A percentile compares a stretch with the other conserved stretches of the same genome.
Conservation (phyloP, 2,329 filamentous ascomycete species). For the Alternaria triticina region DNA sequence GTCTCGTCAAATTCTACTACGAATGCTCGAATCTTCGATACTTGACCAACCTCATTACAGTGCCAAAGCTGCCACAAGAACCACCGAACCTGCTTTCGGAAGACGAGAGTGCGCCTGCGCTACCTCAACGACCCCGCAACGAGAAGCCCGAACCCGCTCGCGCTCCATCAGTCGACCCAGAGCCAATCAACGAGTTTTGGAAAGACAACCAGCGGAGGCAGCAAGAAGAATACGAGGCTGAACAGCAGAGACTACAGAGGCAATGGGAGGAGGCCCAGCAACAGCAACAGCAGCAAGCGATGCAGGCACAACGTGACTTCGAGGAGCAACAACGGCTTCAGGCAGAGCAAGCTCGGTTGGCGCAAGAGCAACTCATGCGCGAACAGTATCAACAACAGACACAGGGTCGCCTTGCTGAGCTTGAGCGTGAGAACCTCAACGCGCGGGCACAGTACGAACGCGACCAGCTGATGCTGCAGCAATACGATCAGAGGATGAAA, state of each 20-base stretch:
- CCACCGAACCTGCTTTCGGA: conserved; percentile 87
- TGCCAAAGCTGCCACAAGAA: conserved; percentile 93
- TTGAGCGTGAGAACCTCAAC: conserved; percentile 93
- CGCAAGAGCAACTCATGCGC: conserved; percentile 85
- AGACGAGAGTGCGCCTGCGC: conserved; percentile 77
- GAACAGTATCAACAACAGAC: conserved; percentile 94
- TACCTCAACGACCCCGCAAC: conserved; percentile 76
- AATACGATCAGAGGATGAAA: conserved; percentile 94
- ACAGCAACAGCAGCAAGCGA: conserved; percentile 79
- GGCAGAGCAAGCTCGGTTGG: conserved; percentile 85
- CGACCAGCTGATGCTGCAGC: conserved; percentile 96
- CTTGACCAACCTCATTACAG: conserved; percentile 92
- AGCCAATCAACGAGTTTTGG: conserved; percentile 98
- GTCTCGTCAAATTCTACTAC: conserved; percentile 97
- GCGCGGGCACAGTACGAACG: conserved; percentile 94
- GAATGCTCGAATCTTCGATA: conserved; percentile 98
- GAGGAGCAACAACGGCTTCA: conserved; percentile 91
- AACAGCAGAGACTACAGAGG: conserved; percentile 86
- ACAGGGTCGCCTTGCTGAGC: conserved; percentile 90
- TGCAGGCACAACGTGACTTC: conserved; percentile 92
- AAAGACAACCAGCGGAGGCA: conserved; percentile 89
- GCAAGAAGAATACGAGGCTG: conserved; percentile 92
- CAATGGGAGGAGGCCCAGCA: conserved; percentile 82
- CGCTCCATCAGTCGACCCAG: conserved; percentile 78
- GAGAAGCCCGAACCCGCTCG: conserved; percentile 69